Percentiles rank a stretch among this genome's conserved stretches.
Conservation (phyloP, 78 protist species). For the Blattamonas nauphoetae region DNA sequence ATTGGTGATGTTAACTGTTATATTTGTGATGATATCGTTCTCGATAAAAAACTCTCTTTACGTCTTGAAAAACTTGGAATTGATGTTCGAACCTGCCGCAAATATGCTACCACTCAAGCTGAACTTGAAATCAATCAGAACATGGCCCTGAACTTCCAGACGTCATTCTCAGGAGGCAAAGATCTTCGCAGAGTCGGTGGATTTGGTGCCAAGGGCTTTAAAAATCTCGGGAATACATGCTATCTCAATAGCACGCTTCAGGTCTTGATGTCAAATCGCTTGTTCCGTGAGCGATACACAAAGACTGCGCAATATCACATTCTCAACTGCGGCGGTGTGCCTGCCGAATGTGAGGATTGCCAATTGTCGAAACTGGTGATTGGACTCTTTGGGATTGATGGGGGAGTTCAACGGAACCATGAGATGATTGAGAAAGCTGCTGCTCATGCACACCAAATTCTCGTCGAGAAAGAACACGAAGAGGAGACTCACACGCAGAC, state of each 20-base stretch:
- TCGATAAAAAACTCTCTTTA: not conserved
- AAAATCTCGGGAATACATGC: conserved; percentile 37
- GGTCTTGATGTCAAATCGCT: conserved; percentile 39
- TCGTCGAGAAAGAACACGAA: not conserved
- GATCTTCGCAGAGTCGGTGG: conserved; percentile 5
- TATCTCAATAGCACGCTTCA: conserved; percentile 73
- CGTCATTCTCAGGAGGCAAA: conserved; percentile 13
- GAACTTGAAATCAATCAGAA: conserved; percentile 18
- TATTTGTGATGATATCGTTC: not conserved
- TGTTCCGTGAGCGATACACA: conserved; percentile 12
- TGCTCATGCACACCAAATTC: conserved; percentile 10
- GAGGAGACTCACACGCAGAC: not conserved
- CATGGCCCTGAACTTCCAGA: conserved; percentile 4
- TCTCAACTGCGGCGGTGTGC: not conserved
- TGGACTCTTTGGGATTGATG: not conserved
- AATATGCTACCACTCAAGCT: not conserved
- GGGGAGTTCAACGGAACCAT: not conserved
- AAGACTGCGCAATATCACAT: not conserved
- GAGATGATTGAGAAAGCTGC: conserved; percentile 32
- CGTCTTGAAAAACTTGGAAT: conserved; percentile 1
- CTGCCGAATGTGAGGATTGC: not conserved
- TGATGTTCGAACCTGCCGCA: not conserved
- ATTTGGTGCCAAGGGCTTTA: not conserved
- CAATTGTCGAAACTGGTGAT: not conserved
- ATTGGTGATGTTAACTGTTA: conserved; percentile 13